A percentile compares a stretch with the other conserved stretches of the same genome.
phyloP scores from a whole-genome alignment of 2,329 filamentous ascomycete genomes.

The Waltergamsia citrina region DNA sequence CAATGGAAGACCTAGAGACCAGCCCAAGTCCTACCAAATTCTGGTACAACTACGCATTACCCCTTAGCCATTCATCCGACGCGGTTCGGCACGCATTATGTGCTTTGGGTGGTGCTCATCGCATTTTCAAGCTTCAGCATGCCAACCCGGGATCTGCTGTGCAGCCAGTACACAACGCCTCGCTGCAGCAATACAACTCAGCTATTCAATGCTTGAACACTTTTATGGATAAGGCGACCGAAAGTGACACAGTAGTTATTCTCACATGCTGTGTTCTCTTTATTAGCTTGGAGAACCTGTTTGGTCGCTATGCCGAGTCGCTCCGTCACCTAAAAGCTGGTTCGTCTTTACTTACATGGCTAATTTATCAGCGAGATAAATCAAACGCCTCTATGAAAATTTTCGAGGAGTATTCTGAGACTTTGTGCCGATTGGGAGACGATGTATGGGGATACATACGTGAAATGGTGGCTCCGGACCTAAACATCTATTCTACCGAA shows the following conservation, averaged over 20 bases:
- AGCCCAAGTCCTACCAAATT: neutral
- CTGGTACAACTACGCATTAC: neutral
- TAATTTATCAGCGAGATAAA: neutral
- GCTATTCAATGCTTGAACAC: neutral
- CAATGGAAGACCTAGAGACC: neutral
- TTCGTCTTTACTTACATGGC: neutral
- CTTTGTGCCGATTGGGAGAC: neutral
- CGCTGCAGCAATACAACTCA: neutral
- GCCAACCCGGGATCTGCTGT: neutral
- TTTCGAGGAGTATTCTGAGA: neutral
- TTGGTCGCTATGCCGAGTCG: neutral
- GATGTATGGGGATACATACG: neutral
- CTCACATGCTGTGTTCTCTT: neutral
- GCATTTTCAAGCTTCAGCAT: neutral
- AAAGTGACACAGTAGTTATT: neutral
- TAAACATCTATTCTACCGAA: neutral
- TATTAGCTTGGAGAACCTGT: neutral
- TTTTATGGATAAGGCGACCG: neutral
- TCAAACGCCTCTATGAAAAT: neutral
- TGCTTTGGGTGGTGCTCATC: neutral
- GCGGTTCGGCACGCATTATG: neutral
- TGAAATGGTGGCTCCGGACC: neutral
- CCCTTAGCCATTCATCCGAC: neutral
- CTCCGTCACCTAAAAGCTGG: neutral
- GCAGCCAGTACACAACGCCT: neutral